These are phyloP conservation scores for Guyanaporus albipodus DNA, from an alignment of 768 basidiomycete genomes.

Conservation along the genomic window DNA sequence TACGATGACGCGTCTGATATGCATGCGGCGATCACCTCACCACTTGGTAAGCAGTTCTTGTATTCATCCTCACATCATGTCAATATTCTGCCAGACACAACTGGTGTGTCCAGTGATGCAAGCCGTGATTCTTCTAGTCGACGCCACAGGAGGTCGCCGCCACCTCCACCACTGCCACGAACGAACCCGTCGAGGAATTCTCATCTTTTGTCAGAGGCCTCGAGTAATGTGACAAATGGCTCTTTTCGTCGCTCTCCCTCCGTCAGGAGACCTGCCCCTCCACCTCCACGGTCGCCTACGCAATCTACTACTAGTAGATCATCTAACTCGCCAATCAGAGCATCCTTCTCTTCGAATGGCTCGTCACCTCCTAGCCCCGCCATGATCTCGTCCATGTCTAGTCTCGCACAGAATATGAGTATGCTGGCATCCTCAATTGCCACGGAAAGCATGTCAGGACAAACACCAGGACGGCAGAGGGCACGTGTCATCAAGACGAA, in stretches of 20 bases:
- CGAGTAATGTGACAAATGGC: neutral
- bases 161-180: neutral
- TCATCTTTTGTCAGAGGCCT: neutral
- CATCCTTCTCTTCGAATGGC: neutral
- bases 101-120: neutral
- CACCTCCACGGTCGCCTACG: conserved; percentile 1
- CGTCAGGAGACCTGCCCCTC: conserved; percentile 4
- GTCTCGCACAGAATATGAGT: neutral
- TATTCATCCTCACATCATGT: neutral
- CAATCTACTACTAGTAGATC: neutral
- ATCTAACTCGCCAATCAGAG: neutral
- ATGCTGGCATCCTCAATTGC: neutral
- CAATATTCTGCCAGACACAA: neutral
- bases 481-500: neutral
- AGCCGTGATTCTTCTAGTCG: neutral
- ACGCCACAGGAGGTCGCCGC: conserved; percentile 1
- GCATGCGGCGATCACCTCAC: neutral
- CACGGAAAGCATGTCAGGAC: neutral
- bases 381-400: neutral
- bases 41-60: neutral
- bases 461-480: neutral
- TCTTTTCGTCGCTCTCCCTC: neutral
- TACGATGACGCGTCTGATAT: neutral
- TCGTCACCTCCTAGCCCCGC: neutral
- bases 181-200: neutral